Evolutionary conservation across 73 alveolate genomes (phyloP), one percentile per base, ranked within the genome.

Genomic region (Effrenium voratum): DNA sequence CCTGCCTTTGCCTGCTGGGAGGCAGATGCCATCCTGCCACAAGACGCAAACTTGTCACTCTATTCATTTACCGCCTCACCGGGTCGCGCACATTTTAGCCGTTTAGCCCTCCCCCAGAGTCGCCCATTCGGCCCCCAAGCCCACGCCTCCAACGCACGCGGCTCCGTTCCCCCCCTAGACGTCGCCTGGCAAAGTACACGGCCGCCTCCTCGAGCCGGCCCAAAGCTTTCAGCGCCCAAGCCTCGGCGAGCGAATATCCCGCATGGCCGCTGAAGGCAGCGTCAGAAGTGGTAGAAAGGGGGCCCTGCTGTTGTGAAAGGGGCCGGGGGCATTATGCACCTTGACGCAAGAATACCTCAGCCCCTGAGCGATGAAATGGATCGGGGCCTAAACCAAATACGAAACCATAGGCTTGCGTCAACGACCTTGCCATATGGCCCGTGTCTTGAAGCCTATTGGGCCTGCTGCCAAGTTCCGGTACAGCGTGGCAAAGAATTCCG

Each of bases 191-290:
- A 66, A 92, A 92, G 81, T 92, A 92, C 46, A 92, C 40, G 2
- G 98, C 98, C 16, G 98, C 98, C 40, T 92, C 91, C 49, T 92
- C 98, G 47, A 92, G n/a, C 38, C 98, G 87, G 32, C 98, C 98
- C 32, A 92, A 63, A 16, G 98, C 98, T 40, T 92, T 92, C 82
- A 92, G 66, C 40, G 98, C 98, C 98, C 98, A 92, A 63, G 91
- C 97, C 86, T 87, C 46, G 43, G n/a, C n/a, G n/a, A n/a, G n/a
- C n/a, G n/a, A n/a, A n/a, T n/a, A n/a, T n/a, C n/a, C n/a, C n/a
- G n/a, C n/a, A n/a, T n/a, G n/a, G n/a, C n/a, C n/a, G n/a, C n/a
- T n/a, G n/a, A n/a, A n/a, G n/a, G n/a, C n/a, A n/a, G n/a, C n/a
- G n/a, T n/a, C n/a, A n/a, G n/a, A n/a, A n/a, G n/a, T n/a, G n/a